Conservation (phyloP, 345 rosid species). For the Citrus inodora region DNA sequence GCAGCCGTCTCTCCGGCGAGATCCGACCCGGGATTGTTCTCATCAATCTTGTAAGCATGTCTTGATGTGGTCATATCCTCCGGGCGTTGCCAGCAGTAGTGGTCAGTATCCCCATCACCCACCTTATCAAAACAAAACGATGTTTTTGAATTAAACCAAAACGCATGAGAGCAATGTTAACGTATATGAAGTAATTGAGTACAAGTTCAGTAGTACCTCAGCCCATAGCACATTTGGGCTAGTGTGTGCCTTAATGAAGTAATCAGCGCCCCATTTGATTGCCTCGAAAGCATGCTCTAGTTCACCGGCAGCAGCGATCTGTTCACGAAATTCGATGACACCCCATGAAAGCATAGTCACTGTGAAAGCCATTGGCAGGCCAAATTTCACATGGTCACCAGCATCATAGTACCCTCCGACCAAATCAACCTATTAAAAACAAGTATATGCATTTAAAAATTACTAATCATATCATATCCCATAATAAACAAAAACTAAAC, state of each 20-base stretch:
- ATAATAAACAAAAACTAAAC: background rate
- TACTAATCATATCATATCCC: background rate
- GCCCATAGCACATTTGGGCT: slow-evolving; percentile 82
- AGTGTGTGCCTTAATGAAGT: slow-evolving; percentile 90
- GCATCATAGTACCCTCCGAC: slow-evolving; percentile 98
- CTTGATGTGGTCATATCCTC: slow-evolving; percentile 98
- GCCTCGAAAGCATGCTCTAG: slow-evolving; percentile 75
- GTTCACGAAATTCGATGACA: slow-evolving; percentile 61
- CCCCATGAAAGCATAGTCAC: slow-evolving; percentile 94
- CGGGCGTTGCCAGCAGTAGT: slow-evolving; percentile 97
- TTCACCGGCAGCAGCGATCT: slow-evolving; percentile 66
- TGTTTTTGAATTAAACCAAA: background rate
- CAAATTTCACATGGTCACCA: slow-evolving; percentile 93
- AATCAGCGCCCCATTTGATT: slow-evolving; percentile 95
- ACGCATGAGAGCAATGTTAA: background rate
- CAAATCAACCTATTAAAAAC: slow-evolving; percentile 64
- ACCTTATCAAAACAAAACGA: slow-evolving; percentile 30
- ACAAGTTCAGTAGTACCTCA: slow-evolving; percentile 34
- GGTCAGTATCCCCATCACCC: slow-evolving; percentile 94
- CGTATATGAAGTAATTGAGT: background rate
- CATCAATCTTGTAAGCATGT: slow-evolving; percentile 78
- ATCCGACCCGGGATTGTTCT: slow-evolving; percentile 89
- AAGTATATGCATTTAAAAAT: background rate
- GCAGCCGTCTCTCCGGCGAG: slow-evolving; percentile 92
- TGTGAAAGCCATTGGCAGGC: slow-evolving; percentile 96